Evolutionary conservation across 305 asterid genomes (phyloP).

Genomic region (Lippia alba): DNA sequence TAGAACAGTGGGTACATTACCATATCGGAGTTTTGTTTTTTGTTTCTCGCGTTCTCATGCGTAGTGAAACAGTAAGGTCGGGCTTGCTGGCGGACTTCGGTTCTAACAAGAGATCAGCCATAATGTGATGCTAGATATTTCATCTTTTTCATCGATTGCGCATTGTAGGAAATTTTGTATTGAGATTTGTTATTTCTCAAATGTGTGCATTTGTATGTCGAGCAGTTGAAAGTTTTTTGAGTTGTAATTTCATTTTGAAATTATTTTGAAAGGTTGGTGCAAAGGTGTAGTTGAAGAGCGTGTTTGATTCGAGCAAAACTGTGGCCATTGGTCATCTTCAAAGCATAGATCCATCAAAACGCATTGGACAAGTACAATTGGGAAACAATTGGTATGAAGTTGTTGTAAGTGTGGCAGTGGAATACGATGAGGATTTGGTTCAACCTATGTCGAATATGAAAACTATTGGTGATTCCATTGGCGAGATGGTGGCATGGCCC

Average conservation of each 20-base stretch:
- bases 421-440: too few relatives aligned
- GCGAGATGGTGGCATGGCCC: too few relatives aligned
- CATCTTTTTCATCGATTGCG: background rate
- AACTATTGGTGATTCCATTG: too few relatives aligned
- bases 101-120: too few relatives aligned
- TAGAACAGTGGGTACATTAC: background rate
- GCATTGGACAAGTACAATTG: too few relatives aligned
- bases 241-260: background rate
- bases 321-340: too few relatives aligned
- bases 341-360: too few relatives aligned
- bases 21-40: background rate
- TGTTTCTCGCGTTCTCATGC: constrained; percentile 5
- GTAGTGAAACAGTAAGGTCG: background rate
- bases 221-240: background rate
- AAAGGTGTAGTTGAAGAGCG: too few relatives aligned
- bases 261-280: background rate
- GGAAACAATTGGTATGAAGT: too few relatives aligned
- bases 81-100: background rate
- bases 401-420: too few relatives aligned
- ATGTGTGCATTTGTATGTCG: background rate
- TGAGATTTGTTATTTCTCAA: background rate
- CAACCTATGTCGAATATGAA: too few relatives aligned
- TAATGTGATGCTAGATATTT: background rate
- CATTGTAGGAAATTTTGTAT: background rate
- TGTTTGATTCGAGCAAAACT: too few relatives aligned